Evolutionary conservation across 768 basidiomycete species (phyloP).

Genomic region (Clathrus columnatus): DNA sequence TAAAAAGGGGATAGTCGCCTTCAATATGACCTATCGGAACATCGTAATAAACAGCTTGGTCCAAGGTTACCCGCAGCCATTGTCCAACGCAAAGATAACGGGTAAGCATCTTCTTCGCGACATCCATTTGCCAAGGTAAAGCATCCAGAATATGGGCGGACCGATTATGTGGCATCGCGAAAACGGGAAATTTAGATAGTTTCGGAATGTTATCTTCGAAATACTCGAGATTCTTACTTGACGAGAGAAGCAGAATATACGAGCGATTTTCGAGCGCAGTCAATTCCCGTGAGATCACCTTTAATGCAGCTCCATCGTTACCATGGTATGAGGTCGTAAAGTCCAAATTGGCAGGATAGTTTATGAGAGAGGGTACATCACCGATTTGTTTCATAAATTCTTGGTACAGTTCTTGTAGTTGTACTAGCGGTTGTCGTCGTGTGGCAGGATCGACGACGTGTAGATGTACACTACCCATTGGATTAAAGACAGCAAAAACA

Average conservation of each 20-base stretch:
- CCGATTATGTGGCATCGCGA: conserved; percentile 80
- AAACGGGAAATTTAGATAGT: conserved; percentile 74
- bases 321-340: conserved; percentile 61
- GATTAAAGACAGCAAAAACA: conserved; percentile 81
- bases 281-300: conserved; percentile 82
- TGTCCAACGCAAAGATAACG: conserved; percentile 71
- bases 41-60: conserved; percentile 85
- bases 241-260: conserved; percentile 74
- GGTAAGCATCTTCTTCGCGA: conserved; percentile 72
- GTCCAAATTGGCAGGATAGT: conserved; percentile 43
- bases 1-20: conserved; percentile 77
- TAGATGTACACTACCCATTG: conserved; percentile 57
- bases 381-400: conserved; percentile 45
- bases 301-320: conserved; percentile 71
- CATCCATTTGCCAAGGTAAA: conserved; percentile 84
- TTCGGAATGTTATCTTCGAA: conserved; percentile 68
- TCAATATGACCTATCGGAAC: conserved; percentile 90
- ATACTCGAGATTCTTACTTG: conserved; percentile 73
- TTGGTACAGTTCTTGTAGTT: conserved; percentile 64
- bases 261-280: conserved; percentile 65
- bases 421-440: conserved; percentile 73
- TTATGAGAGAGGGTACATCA: conserved; percentile 37
- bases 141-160: conserved; percentile 65
- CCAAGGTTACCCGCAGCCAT: conserved; percentile 73
- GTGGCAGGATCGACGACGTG: conserved; percentile 88